A percentile compares a stretch with the other conserved stretches of the same genome.
phyloP scores from a whole-genome alignment of 106 monocot species.

The Phalaenopsis aphrodite region DNA sequence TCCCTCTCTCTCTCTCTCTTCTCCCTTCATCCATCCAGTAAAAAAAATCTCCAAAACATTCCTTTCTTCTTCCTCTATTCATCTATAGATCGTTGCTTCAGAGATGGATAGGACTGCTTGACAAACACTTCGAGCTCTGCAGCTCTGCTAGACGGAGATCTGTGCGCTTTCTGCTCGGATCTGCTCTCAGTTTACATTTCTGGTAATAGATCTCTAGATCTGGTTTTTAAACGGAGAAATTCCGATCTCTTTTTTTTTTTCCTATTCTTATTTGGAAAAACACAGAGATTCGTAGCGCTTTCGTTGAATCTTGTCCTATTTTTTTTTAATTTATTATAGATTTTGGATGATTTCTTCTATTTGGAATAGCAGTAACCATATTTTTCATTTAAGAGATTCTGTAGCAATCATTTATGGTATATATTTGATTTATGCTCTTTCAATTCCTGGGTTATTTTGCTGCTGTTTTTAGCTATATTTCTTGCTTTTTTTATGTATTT shows the following conservation, averaged over 20 bases:
- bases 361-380: neutral
- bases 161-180: neutral
- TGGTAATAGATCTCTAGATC: neutral
- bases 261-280: neutral
- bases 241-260: neutral
- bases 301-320: neutral
- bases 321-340: neutral
- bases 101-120: neutral
- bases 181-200: neutral
- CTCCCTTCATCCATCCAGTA: neutral
- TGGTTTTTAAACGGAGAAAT: neutral
- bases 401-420: neutral
- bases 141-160: neutral
- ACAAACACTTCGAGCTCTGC: neutral
- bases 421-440: neutral
- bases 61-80: neutral
- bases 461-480: neutral
- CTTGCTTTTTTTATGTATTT: neutral
- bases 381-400: neutral
- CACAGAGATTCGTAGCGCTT: neutral
- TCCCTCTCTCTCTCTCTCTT: slow-evolving; percentile 4
- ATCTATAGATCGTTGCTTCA: neutral
- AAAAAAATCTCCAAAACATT: neutral
- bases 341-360: neutral
- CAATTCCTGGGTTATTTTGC: neutral